Evolutionary conservation across 1,284 basidiomycete genomes (phyloP).

Genomic region (Laetiporus sulphureus): DNA sequence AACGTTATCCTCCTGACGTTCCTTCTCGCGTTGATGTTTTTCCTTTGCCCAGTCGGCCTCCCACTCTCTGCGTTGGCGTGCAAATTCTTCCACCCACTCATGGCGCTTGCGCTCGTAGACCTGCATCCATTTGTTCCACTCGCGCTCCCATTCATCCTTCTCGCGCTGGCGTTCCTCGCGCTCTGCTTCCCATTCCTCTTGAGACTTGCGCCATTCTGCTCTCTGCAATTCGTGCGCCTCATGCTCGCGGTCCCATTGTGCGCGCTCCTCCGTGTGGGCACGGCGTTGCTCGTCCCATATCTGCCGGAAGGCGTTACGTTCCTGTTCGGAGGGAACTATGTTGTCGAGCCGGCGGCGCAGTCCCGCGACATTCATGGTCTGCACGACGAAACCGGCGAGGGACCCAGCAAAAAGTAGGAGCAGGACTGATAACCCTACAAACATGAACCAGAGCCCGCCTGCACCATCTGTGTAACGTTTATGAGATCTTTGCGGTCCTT

Average conservation of each 20-base stretch:
- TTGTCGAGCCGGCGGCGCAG: too few relatives aligned
- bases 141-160: neutral
- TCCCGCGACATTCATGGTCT: too few relatives aligned
- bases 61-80: neutral
- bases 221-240: slow-evolving; percentile 3
- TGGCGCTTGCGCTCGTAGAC: slow-evolving; percentile 2
- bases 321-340: too few relatives aligned
- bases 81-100: neutral
- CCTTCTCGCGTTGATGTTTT: neutral
- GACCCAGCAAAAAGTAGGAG: too few relatives aligned
- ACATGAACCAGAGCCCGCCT: too few relatives aligned
- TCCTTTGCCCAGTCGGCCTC: neutral
- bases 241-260: slow-evolving; percentile 5
- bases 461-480: too few relatives aligned
- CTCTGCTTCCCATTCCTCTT: slow-evolving; percentile 7
- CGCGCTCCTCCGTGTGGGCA: neutral
- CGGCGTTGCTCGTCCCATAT: too few relatives aligned
- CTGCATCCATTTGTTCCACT: neutral
- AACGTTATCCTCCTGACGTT: neutral
- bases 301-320: too few relatives aligned
- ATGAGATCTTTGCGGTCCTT: too few relatives aligned
- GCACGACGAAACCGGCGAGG: too few relatives aligned
- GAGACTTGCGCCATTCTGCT: neutral
- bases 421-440: too few relatives aligned
- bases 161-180: slow-evolving; percentile 6